Evolutionary conservation across 805 yeast genomes (phyloP).

Genomic region (Debaryomyces prosopidis): DNA sequence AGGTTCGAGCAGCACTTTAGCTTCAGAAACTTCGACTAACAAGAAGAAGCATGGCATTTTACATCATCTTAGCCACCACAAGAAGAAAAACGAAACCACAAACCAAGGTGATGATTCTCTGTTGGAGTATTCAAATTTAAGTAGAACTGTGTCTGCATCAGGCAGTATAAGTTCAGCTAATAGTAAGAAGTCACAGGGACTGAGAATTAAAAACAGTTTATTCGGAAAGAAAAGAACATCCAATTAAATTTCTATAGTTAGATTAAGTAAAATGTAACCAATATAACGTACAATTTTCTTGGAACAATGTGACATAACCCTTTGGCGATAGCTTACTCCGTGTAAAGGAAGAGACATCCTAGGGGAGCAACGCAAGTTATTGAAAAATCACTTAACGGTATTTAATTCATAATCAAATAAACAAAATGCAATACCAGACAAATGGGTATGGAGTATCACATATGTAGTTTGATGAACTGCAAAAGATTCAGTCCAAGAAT

Average conservation of each 20-base stretch:
- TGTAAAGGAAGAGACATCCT: too few species aligned
- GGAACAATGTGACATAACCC: too few species aligned
- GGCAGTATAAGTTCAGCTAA: slow-evolving; percentile 18
- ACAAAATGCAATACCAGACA: too few species aligned
- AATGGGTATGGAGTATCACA: too few species aligned
- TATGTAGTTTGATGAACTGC: too few species aligned
- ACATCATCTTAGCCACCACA: slow-evolving; percentile 16
- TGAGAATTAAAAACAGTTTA: background rate
- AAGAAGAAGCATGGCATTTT: slow-evolving; percentile 15
- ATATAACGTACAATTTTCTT: too few species aligned
- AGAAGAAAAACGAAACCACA: slow-evolving; percentile 9
- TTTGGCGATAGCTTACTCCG: too few species aligned
- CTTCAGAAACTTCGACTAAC: background rate
- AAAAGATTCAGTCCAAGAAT: too few species aligned
- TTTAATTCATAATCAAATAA: too few species aligned
- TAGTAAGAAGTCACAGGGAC: slow-evolving; percentile 16
- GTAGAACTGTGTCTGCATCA: slow-evolving; percentile 14
- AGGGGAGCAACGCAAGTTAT: too few species aligned
- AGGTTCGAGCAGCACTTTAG: background rate
- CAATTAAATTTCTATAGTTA: background rate
- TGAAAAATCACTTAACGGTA: too few species aligned
- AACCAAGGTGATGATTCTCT: slow-evolving; percentile 10
- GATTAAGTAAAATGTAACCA: too few species aligned
- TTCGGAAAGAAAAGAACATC: background rate
- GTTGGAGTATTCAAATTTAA: slow-evolving; percentile 6